These are phyloP conservation scores for Infundibulicybe gibba DNA, from an alignment of 768 basidiomycete genomes.

Conservation along the genomic window DNA sequence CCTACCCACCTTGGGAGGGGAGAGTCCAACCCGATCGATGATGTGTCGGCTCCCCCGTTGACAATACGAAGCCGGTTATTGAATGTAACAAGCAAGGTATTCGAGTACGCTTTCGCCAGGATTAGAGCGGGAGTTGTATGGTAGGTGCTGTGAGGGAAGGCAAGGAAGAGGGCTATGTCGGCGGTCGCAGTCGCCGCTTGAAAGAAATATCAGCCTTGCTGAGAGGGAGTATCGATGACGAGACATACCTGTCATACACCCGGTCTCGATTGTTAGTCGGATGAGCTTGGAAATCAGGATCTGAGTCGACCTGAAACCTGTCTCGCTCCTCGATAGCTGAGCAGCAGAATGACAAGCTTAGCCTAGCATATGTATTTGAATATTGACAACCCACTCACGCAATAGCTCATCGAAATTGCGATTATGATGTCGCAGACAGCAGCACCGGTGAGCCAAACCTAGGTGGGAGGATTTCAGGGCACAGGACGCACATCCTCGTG, in stretches of 20 bases:
- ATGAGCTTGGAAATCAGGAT: conserved; percentile 17
- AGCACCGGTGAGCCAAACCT: conserved; percentile 19
- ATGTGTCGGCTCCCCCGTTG: conserved; percentile 14
- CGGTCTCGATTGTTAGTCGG: conserved; percentile 23
- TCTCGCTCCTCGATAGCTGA: conserved; percentile 16
- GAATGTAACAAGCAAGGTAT: conserved; percentile 23
- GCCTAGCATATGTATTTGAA: not conserved
- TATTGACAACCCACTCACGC: conserved; percentile 10
- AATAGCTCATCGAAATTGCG: conserved; percentile 21
- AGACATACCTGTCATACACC: conserved; percentile 18
- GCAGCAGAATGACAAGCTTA: not conserved
- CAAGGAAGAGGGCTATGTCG: conserved; percentile 22
- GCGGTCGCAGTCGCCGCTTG: conserved; percentile 21
- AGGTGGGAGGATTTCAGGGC: not conserved
- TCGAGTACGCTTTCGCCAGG: conserved; percentile 25
- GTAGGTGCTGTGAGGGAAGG: conserved; percentile 18
- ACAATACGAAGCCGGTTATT: conserved; percentile 21
- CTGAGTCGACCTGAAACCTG: conserved; percentile 18
- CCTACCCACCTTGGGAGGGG: too few species aligned
- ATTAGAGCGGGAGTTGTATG: conserved; percentile 19
- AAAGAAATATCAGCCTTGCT: too few species aligned
- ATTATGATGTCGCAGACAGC: conserved; percentile 24
- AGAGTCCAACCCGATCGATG: too few species aligned
- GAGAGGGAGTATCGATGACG: not conserved
- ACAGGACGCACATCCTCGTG: not conserved